Evolutionary conservation across 106 monocot genomes (phyloP).

Genomic region (Xerophyta viscosa): DNA sequence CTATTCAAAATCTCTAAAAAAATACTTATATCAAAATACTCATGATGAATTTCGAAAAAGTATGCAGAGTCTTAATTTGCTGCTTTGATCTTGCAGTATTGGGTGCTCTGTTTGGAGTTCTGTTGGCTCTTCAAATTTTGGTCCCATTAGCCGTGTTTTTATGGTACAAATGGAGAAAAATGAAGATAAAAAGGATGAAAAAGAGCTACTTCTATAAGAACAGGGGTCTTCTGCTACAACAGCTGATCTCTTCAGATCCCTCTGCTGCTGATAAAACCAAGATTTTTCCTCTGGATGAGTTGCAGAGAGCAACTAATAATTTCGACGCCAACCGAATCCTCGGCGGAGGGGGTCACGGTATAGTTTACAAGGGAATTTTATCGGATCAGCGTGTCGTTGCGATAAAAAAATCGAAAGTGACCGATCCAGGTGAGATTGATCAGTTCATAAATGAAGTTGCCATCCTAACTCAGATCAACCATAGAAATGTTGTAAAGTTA

Average conservation of each 20-base stretch:
- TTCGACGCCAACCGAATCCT: not conserved
- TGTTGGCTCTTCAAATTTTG: too few relatives aligned
- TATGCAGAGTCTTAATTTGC: too few relatives aligned
- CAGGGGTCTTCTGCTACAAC: not conserved
- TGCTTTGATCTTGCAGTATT: too few relatives aligned
- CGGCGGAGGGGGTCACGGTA: conserved; percentile 2
- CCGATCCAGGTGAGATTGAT: not conserved
- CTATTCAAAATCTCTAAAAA: too few relatives aligned
- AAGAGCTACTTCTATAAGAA: not conserved
- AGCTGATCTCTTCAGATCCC: not conserved
- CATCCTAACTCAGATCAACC: conserved; percentile 4
- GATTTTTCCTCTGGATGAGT: not conserved
- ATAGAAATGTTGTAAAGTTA: conserved; percentile 6
- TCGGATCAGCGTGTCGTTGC: not conserved
- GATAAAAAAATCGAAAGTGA: conserved; percentile 4
- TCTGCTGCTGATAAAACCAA: not conserved
- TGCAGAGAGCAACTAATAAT: conserved; percentile 1
- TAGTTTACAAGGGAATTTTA: conserved; percentile 3
- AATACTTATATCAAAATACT: too few relatives aligned
- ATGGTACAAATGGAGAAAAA: not conserved
- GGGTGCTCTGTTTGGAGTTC: too few relatives aligned
- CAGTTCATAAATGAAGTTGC: conserved; percentile 7
- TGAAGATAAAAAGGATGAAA: not conserved
- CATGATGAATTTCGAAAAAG: too few relatives aligned
- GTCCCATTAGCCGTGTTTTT: too few relatives aligned